phyloP scores from a whole-genome alignment of 2,329 filamentous ascomycete genomes.

The Exophiala xenobiotica region DNA sequence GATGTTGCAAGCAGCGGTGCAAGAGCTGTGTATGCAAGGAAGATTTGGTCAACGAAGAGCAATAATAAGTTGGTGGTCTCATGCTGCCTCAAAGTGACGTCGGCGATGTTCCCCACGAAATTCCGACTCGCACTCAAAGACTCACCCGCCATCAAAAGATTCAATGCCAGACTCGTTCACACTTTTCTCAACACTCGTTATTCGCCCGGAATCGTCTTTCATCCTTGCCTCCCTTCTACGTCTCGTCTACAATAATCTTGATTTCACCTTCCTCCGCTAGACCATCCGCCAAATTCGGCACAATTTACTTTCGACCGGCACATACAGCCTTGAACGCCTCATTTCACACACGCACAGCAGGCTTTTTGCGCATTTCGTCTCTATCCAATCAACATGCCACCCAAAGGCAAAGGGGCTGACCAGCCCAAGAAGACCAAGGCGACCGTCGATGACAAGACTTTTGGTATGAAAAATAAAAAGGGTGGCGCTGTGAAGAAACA shows the following conservation, averaged over 20 bases:
- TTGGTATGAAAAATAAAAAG: constrained; percentile 99
- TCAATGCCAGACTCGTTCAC: no score
- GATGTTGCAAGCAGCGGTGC: not conserved
- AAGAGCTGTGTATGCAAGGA: no score
- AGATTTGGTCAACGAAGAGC: no score
- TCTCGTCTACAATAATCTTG: not conserved
- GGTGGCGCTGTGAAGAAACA: constrained; percentile 84
- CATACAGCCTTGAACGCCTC: not conserved
- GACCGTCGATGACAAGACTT: constrained; percentile 86
- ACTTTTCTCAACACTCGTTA: no score
- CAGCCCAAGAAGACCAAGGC: constrained; percentile 50
- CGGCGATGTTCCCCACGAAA: constrained; percentile 2
- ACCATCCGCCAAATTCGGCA: not conserved
- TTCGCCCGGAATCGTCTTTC: no score
- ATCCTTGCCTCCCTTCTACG: no score
- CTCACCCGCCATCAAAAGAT: not conserved
- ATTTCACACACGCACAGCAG: no score
- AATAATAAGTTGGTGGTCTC: not conserved
- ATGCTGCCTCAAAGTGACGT: not conserved
- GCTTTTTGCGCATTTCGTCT: not conserved
- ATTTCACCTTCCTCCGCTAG: not conserved
- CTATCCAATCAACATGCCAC: constrained; percentile 40
- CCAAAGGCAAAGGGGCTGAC: constrained; percentile 43
- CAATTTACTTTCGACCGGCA: not conserved
- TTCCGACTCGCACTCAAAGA: not conserved